Evolutionary conservation across 352 stramenopile genomes (phyloP), one percentile per base, ranked within the genome.

Genomic region (Globisporangium lucens): DNA sequence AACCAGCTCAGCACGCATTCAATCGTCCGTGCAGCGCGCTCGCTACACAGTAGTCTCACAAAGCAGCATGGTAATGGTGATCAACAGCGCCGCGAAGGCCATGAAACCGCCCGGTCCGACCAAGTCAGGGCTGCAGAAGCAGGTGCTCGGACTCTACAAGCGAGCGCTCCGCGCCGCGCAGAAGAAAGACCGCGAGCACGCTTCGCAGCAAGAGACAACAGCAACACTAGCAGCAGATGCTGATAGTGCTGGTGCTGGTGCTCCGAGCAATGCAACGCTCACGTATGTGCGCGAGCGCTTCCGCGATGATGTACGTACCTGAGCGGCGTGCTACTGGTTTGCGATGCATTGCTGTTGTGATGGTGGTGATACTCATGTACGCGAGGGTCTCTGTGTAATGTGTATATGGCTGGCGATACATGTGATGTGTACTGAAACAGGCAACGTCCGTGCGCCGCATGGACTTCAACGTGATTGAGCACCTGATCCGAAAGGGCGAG

Each of bases 401-500:
- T 38, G 33, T 38, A 10, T 38, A 1, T 38, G 3, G 38, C 6
- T 36, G 5, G 22, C 57, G 30, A 49, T 52, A 24, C 22, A 5
- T 36, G 24, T 57, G 20, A 17, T 8, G 8, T 15, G 36, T 61
- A 33, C 9, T n/a, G 8, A 9, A 27, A 33, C 41, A 94, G 80
- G 87, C 75, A 17, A 51, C 55, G 0, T 79, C 79, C 4, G 84
- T 94, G 29, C 73, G 81, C 8, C 80, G 85, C 43, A 89, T 80
- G 67, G 82, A 94, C 73, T 95, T 95, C 70, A 72, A 77, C 9
- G 74, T 90, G 67, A 94, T 95, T 64, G 87, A 95, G 78, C 84
- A 94, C 56, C 78, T 95, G 75, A 70, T 95, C 65, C 87, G 87
- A 72, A 95, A 95, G 59, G 87, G 87, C 3, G 79, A 95, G 67